Evolutionary conservation across 139 green algal genomes (phyloP), one percentile per base, ranked within the genome.

Genomic region (Marvania coccoides): DNA sequence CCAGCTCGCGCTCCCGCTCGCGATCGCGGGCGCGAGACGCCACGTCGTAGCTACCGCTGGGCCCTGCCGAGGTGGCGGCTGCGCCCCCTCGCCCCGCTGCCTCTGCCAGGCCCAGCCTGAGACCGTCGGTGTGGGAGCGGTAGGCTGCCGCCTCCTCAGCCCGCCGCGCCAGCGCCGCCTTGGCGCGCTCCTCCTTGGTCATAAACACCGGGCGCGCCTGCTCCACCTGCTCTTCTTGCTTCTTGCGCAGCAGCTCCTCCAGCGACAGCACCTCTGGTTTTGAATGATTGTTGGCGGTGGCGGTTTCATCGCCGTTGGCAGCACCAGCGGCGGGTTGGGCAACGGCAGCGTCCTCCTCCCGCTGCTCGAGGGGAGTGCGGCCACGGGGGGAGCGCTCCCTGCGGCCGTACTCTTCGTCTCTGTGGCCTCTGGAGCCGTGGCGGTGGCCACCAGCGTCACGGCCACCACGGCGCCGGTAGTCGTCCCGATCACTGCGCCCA

Each of bases 131-230:
- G 6, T 40, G 35, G 12, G 59, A 23, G 31, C 70, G 64, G 62
- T 65, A 67, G 24, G 63, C 56, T 26, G 29, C 58, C 57, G 38
- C 77, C 60, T 85, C 71, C 42, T 85, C 75, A 40, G 83, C 66
- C 29, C 82, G 65, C 54, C 76, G 72, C 76, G 91, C 53, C 54
- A 96, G 67, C 2, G 91, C 90, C 31, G 90, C 72, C 57, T 86
- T 77, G 61, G 93, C 76, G 5, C 92, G 70, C 79, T 96, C 76
- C 65, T 89, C 80, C 79, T 95, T 96, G 34, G 83, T 87, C 30
- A 96, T 48, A 62, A 97, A 97, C 61, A 90, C 84, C 5, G 92
- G 92, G 80, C 91, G 91, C 26, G 89, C 79, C 34, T 84, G 79
- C 33, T 74, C 82, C 62, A 82, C 81, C 68, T 87, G 69, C 74